Evolutionary conservation across 345 rosid species (phyloP), one percentile per base, ranked within the genome.

Genomic region (Syzygium aqueum): DNA sequence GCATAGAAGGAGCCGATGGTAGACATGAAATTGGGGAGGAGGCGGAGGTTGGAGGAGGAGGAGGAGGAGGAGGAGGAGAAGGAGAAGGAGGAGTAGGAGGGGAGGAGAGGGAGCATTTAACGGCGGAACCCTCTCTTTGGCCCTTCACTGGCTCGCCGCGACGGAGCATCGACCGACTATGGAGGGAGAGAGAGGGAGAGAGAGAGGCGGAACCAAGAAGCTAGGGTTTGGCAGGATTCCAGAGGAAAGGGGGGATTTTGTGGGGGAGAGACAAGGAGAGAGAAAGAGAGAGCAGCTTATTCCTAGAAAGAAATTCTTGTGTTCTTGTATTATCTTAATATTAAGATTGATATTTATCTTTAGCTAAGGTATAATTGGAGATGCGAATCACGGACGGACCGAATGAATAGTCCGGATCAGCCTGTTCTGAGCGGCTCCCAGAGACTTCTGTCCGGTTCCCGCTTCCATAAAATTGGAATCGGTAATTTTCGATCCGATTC

Each of bases 11-110:
- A 84, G 90, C 84, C 84, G 93, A 93, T 73, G 88, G 96, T 91
- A 97, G 98, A 94, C 99, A 96, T 97, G 97, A 94, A 96, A 93
- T n/a, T 77, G 85, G 89, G 84, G 83, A 50, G 46, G 49, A 84
- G 84, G 78, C 65, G 65, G 65, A 28, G 11, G n/a, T n/a, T n/a
- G 28, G 65, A 11, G 65, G 27, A 13, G 65, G 28, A 25, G 65
- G 15, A 43, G 46, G 46, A 43, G 84, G 83, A 50, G 51, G 53
- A 86, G 84, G 73, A 67, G 37, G 61, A 73, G 19, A 6, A 10
- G 61, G 85, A 87, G 89, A 91, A 91, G 91, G 95, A 93, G 94
- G 57, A 86, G 84, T 61, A 59, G 37, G 61, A 73, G 19, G 6
- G 25, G 86, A 87, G 61, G 85, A 87, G 89, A 91, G 91, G 91